phyloP scores from a whole-genome alignment of 2,329 filamentous ascomycete species.

The Pseudopithomyces maydicus region DNA sequence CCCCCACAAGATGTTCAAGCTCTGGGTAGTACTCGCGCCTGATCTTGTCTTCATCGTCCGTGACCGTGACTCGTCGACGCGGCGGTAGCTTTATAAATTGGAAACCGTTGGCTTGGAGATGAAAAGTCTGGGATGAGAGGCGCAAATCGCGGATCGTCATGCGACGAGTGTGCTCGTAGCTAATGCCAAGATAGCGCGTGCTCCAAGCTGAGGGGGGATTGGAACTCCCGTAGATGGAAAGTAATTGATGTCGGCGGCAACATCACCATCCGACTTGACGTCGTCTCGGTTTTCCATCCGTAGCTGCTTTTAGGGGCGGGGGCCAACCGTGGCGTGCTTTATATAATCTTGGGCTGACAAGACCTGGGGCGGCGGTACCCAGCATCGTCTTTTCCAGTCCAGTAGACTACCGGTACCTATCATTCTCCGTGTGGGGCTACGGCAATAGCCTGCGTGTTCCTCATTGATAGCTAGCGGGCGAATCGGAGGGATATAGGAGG shows the following conservation, averaged over 20 bases:
- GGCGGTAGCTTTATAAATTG: slow-evolving; percentile 21
- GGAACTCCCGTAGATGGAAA: slow-evolving; percentile 17
- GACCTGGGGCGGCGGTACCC: too few species aligned
- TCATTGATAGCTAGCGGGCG: slow-evolving; percentile 8
- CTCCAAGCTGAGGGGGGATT: slow-evolving; percentile 21
- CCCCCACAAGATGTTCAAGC: slow-evolving; percentile 17
- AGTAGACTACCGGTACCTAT: too few species aligned
- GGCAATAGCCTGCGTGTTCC: not conserved
- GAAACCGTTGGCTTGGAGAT: slow-evolving; percentile 44
- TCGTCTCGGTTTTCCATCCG: not conserved
- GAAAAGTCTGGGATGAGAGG: slow-evolving; percentile 46
- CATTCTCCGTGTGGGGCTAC: too few species aligned
- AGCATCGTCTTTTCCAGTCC: too few species aligned
- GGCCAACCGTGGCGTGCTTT: too few species aligned
- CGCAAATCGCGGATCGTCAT: slow-evolving; percentile 49
- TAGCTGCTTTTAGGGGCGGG: too few species aligned
- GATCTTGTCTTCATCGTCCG: slow-evolving; percentile 17
- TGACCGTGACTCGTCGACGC: slow-evolving; percentile 9
- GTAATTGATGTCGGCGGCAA: slow-evolving; percentile 26
- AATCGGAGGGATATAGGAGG: slow-evolving; percentile 13
- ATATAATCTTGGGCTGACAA: too few species aligned
- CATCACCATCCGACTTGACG: not conserved
- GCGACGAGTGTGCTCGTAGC: slow-evolving; percentile 22
- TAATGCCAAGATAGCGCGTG: slow-evolving; percentile 13
- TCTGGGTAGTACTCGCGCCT: slow-evolving; percentile 24